Conservation (phyloP, 306 rosid species). For the Gynostemma pentaphyllum region DNA sequence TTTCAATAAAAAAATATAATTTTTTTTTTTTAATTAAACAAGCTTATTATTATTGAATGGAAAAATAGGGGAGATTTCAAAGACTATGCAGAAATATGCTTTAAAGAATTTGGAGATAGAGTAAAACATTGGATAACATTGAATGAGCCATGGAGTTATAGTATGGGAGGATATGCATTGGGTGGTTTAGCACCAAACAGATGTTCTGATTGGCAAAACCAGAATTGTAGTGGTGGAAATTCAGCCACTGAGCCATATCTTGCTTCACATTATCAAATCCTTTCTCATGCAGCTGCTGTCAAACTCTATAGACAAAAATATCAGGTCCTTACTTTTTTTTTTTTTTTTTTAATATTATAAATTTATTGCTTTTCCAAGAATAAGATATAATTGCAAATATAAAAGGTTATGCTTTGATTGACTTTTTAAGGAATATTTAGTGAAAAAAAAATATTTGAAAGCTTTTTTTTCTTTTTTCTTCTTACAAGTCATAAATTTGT, state of each 20-base stretch:
- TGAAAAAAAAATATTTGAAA: too few relatives aligned
- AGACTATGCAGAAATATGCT: conserved; percentile 28
- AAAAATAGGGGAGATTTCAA: conserved; percentile 20
- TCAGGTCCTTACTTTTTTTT: conserved; percentile 24
- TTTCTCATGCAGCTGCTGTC: conserved; percentile 52
- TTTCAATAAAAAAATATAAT: too few relatives aligned
- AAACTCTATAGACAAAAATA: conserved; percentile 36
- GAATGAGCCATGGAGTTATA: conserved; percentile 23
- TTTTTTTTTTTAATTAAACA: too few relatives aligned
- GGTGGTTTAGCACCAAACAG: conserved; percentile 19
- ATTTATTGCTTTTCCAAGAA: background rate
- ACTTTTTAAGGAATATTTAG: too few relatives aligned
- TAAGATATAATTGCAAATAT: too few relatives aligned
- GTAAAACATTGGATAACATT: conserved; percentile 34
- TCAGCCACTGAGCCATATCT: conserved; percentile 56
- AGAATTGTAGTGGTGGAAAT: conserved; percentile 49
- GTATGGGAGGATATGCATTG: conserved; percentile 16
- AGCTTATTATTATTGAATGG: background rate
- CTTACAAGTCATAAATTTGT: too few relatives aligned
- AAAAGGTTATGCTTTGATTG: too few relatives aligned
- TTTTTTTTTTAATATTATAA: background rate
- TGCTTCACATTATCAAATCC: conserved; percentile 42
- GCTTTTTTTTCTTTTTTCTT: too few relatives aligned
- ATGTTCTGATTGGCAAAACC: conserved; percentile 33
- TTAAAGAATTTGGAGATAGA: conserved; percentile 28